A percentile compares a stretch with the other conserved stretches of the same genome.
Conservation (phyloP, 2,329 filamentous ascomycete genomes). For the Penicillium sp. region DNA sequence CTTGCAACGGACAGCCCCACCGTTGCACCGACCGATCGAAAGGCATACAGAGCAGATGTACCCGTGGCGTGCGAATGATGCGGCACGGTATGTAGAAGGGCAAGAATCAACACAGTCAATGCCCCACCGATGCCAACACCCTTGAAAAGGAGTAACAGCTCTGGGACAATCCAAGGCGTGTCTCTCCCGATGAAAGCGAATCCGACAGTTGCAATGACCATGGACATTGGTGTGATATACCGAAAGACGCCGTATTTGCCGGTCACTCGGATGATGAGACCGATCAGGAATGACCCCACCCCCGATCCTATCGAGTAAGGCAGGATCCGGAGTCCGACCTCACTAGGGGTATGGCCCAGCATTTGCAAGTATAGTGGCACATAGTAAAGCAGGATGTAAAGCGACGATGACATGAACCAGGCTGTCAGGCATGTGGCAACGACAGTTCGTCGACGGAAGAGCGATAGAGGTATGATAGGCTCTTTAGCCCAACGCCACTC, state of each 20-base stretch:
- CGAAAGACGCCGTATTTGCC: constrained; percentile 8
- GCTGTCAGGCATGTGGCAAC: constrained; percentile 12
- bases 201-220: constrained; percentile 3
- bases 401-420: constrained; percentile 14
- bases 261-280: constrained; percentile 8
- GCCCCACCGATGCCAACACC: constrained; percentile 11
- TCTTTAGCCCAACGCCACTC: constrained; percentile 11
- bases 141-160: constrained; percentile 9
- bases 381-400: constrained; percentile 12
- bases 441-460: constrained; percentile 10
- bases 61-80: constrained; percentile 11
- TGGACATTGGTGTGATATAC: constrained; percentile 4
- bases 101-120: constrained; percentile 13
- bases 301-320: constrained; percentile 12
- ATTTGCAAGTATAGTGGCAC: constrained; percentile 12
- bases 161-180: constrained; percentile 9
- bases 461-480: constrained; percentile 15
- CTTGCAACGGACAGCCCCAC: constrained; percentile 8
- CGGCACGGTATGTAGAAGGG: constrained; percentile 9
- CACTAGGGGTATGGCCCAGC: constrained; percentile 9
- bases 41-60: constrained; percentile 12
- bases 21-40: constrained; percentile 12
- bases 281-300: constrained; percentile 11
- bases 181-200: constrained; percentile 4
- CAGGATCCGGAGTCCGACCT: constrained; percentile 9